Base-by-base conservation (phyloP, 2,329 filamentous ascomycete genomes). In the Grosmannia huntii region DNA sequence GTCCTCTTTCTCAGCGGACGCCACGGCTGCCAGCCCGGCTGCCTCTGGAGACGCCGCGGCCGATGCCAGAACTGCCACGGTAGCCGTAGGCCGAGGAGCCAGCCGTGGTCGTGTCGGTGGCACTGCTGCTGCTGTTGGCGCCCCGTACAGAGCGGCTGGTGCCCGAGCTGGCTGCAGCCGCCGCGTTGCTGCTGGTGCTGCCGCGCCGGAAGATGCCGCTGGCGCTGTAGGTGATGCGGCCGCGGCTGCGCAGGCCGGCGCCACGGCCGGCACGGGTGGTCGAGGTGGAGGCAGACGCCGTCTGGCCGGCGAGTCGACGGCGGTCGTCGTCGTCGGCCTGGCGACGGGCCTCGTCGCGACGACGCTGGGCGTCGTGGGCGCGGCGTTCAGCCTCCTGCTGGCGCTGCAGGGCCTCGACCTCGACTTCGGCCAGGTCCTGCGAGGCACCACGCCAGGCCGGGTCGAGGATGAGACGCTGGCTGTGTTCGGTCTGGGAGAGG, bases 401-500 rank as follows among this genome's bases (percentile, higher is more conserved):
- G 66, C 82, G 84, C 61, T 85, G 75, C n/a, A 25, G 4, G 6
- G 33, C 50, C 31, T 56, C 69, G 3, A 84, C 84, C 68, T 97
- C 92, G 57, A 84, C 85, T 71, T 97, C 90, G n/a, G 83, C 78
- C 46, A 96, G 72, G 72, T 99, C 94, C 67, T 91, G 84, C 5
- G 83, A 88, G 31, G 91, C 88, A 59, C 94, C 94, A 68, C 92
- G 86, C 90, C 92, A 99, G 60, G 83, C 78, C 2, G 90, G 88
- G 67, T 96, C 87, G 52, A 97, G 78, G 51, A 99, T 86, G 55
- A 99, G 76, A 27, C 94, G 85, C 70, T 97, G 91, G 68, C 95
- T 97, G 72, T 99, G 94, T 72, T 99, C 94, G 5, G 94, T 96
- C 71, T 99, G 94, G 7, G 90, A 94, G 14, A 99, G 81, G 64